Evolutionary conservation across 2,329 filamentous ascomycete genomes (phyloP).

Genomic region (Pseudogymnoascus sp.): DNA sequence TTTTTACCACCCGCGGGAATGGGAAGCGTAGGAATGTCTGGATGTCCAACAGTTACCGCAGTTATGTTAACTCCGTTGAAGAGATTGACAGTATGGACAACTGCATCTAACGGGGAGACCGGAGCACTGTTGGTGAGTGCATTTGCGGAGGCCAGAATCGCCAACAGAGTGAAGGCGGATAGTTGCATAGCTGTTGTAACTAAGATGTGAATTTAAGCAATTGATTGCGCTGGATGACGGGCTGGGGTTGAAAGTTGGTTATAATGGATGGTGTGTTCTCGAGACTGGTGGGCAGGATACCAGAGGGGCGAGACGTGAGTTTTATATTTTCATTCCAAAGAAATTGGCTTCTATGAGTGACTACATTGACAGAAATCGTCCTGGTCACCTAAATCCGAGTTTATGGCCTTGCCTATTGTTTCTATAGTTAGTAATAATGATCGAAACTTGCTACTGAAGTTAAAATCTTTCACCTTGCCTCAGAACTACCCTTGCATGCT

Average conservation of each 20-base stretch:
- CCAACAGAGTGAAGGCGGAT: not conserved
- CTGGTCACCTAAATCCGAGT: not conserved
- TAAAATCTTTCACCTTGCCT: not conserved
- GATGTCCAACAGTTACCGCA: not conserved
- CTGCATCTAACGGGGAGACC: not conserved
- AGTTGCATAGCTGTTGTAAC: not conserved
- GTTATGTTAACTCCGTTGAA: not conserved
- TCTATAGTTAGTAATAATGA: not conserved
- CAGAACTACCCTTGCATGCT: not conserved
- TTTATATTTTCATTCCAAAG: not conserved
- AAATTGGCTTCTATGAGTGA: not conserved
- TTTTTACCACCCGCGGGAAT: not conserved
- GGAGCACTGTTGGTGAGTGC: not conserved
- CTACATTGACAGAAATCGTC: not conserved
- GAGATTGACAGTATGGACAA: not conserved
- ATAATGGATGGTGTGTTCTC: not conserved
- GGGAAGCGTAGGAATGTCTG: not conserved
- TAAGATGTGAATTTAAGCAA: not conserved
- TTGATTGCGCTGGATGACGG: not conserved
- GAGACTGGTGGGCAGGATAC: not conserved
- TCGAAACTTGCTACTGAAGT: not conserved
- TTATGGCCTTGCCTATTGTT: not conserved
- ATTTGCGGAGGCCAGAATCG: not conserved
- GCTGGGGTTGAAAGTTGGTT: not conserved
- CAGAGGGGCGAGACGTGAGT: not conserved